These are phyloP conservation scores for Hawksworthiomyces lignivorus DNA, from an alignment of 2,329 filamentous ascomycete species.

Conservation along the genomic window DNA sequence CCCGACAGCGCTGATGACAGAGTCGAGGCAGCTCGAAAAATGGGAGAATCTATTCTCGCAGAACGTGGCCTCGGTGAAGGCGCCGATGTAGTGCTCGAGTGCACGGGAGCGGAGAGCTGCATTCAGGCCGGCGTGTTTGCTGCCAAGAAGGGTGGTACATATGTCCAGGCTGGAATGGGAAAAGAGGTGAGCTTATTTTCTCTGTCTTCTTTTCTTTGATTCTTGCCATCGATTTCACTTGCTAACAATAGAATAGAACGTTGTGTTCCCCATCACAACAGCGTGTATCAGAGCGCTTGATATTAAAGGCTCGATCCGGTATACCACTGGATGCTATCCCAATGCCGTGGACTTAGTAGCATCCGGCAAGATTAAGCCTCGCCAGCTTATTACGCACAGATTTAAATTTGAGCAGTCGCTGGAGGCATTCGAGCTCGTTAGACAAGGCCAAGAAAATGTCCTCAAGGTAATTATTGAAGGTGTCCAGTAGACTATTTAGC, in stretches of 20 bases:
- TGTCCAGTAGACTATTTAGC: constrained; percentile 5
- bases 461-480: constrained; percentile 13
- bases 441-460: constrained; percentile 8
- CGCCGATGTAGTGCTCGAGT: constrained; percentile 65
- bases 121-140: constrained; percentile 62
- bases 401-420: constrained; percentile 19
- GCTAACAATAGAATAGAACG: constrained; percentile 25
- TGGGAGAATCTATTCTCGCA: constrained; percentile 31
- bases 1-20: constrained; percentile 45
- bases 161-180: constrained; percentile 45
- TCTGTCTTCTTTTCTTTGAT: too few relatives aligned
- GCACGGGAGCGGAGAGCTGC: constrained; percentile 72
- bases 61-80: constrained; percentile 45
- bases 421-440: constrained; percentile 13
- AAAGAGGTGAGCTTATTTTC: not conserved
- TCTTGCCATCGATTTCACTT: too few relatives aligned
- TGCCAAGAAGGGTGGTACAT: constrained; percentile 34
- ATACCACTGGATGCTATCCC: constrained; percentile 41
- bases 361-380: constrained; percentile 34
- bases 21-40: constrained; percentile 34
- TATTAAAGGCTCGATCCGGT: constrained; percentile 40
- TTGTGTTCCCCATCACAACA: constrained; percentile 40
- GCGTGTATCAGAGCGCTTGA: constrained; percentile 39
- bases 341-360: constrained; percentile 37
- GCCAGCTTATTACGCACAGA: constrained; percentile 28